phyloP scores from a whole-genome alignment of 2,329 filamentous ascomycete genomes.

The Parasarocladium wereldwijsianum region DNA sequence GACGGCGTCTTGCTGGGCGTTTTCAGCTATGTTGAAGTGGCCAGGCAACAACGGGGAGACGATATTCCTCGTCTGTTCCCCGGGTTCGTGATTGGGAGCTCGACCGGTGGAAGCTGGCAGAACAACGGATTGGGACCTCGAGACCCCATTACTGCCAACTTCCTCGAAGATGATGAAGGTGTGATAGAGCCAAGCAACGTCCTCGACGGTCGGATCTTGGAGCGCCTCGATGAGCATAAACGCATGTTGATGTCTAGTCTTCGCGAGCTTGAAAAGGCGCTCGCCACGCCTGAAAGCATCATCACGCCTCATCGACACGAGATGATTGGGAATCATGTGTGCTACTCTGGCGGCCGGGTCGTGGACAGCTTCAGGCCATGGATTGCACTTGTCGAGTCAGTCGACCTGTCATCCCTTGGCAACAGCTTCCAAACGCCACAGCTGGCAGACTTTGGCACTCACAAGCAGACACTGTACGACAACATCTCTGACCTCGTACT shows the following conservation, averaged over 20 bases:
- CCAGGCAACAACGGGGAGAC: constrained; percentile 82
- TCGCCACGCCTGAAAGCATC: constrained; percentile 65
- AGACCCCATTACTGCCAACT: constrained; percentile 66
- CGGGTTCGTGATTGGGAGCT: constrained; percentile 81
- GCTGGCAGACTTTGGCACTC: constrained; percentile 70
- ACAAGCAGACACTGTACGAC: constrained; percentile 91
- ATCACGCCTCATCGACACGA: constrained; percentile 67
- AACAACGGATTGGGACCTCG: constrained; percentile 50
- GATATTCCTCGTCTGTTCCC: constrained; percentile 86
- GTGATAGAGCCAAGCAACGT: constrained; percentile 54
- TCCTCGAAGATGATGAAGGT: constrained; percentile 70
- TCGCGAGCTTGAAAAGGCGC: constrained; percentile 72
- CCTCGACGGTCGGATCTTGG: constrained; percentile 64
- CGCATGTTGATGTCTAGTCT: constrained; percentile 74
- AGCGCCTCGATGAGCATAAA: constrained; percentile 75
- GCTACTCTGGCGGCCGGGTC: constrained; percentile 61
- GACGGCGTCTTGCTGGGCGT: constrained; percentile 90
- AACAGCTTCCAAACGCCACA: constrained; percentile 73
- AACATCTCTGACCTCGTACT: constrained; percentile 80
- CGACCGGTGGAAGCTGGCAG: constrained; percentile 76
- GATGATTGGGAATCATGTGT: constrained; percentile 68
- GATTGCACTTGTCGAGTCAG: constrained; percentile 79
- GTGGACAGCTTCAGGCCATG: constrained; percentile 83
- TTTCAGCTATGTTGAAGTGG: constrained; percentile 92
- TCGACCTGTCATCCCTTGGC: constrained; percentile 69